These are phyloP conservation scores for Trichoderma sp. DNA, from an alignment of 2,329 filamentous ascomycete genomes.

Conservation along the genomic window DNA sequence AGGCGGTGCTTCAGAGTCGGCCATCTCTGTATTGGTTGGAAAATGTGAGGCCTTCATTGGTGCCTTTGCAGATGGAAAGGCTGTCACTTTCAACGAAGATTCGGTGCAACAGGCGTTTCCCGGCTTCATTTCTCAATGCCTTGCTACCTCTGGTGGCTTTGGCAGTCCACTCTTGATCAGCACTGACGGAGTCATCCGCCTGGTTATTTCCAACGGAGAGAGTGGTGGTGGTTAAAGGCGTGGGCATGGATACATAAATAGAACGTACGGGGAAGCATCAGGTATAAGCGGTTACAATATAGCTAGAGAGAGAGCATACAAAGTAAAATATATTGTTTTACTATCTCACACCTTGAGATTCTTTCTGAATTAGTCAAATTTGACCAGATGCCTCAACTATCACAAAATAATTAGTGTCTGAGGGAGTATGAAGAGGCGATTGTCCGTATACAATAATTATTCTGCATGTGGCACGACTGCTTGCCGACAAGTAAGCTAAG, in stretches of 20 bases:
- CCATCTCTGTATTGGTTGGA: background rate
- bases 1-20: background rate
- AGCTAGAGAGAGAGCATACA: background rate
- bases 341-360: background rate
- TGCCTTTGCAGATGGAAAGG: background rate
- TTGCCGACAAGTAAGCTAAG: background rate
- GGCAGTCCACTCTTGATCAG: background rate
- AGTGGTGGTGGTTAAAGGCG: background rate
- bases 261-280: background rate
- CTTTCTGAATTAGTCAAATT: background rate
- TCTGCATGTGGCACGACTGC: background rate
- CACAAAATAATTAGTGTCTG: background rate
- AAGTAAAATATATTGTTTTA: background rate
- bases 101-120: conserved; percentile 2
- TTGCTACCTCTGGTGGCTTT: background rate
- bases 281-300: background rate
- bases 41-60: background rate
- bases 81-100: background rate
- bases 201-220: background rate
- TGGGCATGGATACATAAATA: background rate
- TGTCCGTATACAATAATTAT: background rate
- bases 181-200: conserved; percentile 1
- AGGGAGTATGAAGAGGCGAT: background rate
- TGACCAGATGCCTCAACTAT: background rate
- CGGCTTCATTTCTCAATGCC: background rate